Evolutionary conservation across 345 rosid species (phyloP).

Genomic region (Hibiscus tridactylites): DNA sequence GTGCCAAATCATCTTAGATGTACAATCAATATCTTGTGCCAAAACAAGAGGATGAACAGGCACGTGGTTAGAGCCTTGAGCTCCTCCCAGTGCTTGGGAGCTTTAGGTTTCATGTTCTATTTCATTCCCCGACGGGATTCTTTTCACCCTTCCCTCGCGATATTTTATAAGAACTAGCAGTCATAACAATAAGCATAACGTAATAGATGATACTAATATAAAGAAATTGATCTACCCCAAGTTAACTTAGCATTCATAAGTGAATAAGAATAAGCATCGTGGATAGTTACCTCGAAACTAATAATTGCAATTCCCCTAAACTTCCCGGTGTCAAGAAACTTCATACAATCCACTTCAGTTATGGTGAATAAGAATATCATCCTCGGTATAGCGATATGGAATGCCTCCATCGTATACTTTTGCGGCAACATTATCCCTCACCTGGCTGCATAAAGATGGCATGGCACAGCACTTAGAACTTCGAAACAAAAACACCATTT

Average conservation of each 20-base stretch:
- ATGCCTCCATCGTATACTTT: conserved; percentile 86
- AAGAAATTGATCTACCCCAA: neutral
- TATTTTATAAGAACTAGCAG: too few relatives aligned
- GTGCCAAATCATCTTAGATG: neutral
- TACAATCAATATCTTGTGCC: too few relatives aligned
- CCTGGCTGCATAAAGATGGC: conserved; percentile 38
- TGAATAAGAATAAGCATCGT: neutral
- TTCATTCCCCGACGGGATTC: too few relatives aligned
- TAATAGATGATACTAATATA: neutral
- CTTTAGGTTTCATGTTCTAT: neutral
- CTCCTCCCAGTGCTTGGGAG: neutral
- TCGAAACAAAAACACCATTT: neutral
- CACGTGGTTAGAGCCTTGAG: neutral
- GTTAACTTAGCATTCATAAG: neutral
- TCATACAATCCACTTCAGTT: conserved; percentile 71
- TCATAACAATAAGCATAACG: too few relatives aligned
- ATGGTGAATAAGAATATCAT: conserved; percentile 73
- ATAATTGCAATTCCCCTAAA: conserved; percentile 84
- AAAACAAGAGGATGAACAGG: too few relatives aligned
- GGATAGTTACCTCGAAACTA: conserved; percentile 34
- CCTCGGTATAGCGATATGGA: conserved; percentile 75
- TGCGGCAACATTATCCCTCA: conserved; percentile 28
- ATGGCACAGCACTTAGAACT: neutral
- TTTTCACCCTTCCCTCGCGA: too few relatives aligned
- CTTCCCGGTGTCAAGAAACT: conserved; percentile 75